Evolutionary conservation across 805 yeast species (phyloP).

Genomic region (Ogataea methanolica): DNA sequence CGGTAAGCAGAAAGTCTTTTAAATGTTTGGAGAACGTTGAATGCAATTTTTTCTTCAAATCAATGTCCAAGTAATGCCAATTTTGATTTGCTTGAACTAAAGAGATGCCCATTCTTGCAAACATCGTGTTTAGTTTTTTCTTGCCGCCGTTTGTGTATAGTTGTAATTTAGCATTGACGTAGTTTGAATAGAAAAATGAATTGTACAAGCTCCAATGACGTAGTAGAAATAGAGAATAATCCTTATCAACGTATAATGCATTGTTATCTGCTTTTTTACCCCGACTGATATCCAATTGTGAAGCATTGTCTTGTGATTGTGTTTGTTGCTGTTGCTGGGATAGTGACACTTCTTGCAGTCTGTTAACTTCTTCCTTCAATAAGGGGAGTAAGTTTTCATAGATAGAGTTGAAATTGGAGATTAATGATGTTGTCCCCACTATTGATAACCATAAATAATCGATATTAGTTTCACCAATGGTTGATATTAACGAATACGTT

Average conservation of each 20-base stretch:
- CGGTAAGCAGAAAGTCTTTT: constrained; percentile 75
- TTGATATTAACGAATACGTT: constrained; percentile 71
- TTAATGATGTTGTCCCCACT: constrained; percentile 82
- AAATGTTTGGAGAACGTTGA: constrained; percentile 64
- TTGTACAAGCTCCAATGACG: constrained; percentile 94
- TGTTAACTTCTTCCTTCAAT: constrained; percentile 73
- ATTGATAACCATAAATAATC: constrained; percentile 81
- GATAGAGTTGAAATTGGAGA: constrained; percentile 65
- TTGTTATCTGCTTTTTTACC: constrained; percentile 30
- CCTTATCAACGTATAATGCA: constrained; percentile 64
- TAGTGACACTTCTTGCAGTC: constrained; percentile 44
- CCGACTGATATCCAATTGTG: constrained; percentile 15
- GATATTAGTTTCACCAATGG: constrained; percentile 74
- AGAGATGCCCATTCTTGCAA: constrained; percentile 95
- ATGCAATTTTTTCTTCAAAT: constrained; percentile 68
- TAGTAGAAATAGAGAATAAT: constrained; percentile 77
- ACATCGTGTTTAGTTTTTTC: constrained; percentile 79
- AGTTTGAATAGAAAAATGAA: constrained; percentile 85
- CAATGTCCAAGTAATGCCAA: constrained; percentile 87
- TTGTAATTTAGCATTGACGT: constrained; percentile 79
- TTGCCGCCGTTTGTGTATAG: constrained; percentile 92
- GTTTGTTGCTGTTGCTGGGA: constrained; percentile 2
- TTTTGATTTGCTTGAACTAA: constrained; percentile 83
- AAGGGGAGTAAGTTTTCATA: constrained; percentile 71
- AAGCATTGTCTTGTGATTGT: neutral